These are phyloP conservation scores for Daldinia bambusicola DNA, from an alignment of 495 filamentous ascomycete genomes.

Conservation along the genomic window DNA sequence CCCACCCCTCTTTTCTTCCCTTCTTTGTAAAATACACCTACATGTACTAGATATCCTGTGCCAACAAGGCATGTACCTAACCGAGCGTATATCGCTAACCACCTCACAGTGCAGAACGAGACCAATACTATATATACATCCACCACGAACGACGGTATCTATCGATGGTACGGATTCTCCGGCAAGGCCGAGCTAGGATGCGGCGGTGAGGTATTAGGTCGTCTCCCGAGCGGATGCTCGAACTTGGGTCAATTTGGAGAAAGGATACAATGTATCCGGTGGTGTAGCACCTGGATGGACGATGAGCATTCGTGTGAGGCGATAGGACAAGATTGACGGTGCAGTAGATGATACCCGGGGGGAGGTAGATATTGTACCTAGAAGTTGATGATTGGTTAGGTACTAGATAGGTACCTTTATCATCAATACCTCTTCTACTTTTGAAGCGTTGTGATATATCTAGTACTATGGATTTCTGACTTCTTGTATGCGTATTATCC, in stretches of 20 bases:
- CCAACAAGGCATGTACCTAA: too few relatives aligned
- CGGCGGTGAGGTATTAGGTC: slow-evolving; percentile 22
- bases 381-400: too few relatives aligned
- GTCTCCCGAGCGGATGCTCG: slow-evolving; percentile 19
- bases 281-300: slow-evolving; percentile 31
- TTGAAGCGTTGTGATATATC: too few relatives aligned
- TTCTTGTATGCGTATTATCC: slow-evolving; percentile 29
- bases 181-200: slow-evolving; percentile 17
- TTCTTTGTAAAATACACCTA: too few relatives aligned
- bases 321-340: slow-evolving; percentile 16
- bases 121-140: slow-evolving; percentile 31
- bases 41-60: too few relatives aligned
- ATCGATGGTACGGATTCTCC: slow-evolving; percentile 36
- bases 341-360: neutral
- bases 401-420: too few relatives aligned
- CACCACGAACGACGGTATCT: slow-evolving; percentile 31
- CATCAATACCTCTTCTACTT: too few relatives aligned
- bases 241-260: slow-evolving; percentile 6
- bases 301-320: slow-evolving; percentile 21
- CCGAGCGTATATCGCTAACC: slow-evolving; percentile 4
- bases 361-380: neutral
- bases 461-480: too few relatives aligned
- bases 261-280: slow-evolving; percentile 28
- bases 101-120: slow-evolving; percentile 21
- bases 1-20: too few relatives aligned